Evolutionary conservation across 2,329 filamentous ascomycete genomes (phyloP), one percentile per base, ranked within the genome.

Genomic region (Nemania sp.): DNA sequence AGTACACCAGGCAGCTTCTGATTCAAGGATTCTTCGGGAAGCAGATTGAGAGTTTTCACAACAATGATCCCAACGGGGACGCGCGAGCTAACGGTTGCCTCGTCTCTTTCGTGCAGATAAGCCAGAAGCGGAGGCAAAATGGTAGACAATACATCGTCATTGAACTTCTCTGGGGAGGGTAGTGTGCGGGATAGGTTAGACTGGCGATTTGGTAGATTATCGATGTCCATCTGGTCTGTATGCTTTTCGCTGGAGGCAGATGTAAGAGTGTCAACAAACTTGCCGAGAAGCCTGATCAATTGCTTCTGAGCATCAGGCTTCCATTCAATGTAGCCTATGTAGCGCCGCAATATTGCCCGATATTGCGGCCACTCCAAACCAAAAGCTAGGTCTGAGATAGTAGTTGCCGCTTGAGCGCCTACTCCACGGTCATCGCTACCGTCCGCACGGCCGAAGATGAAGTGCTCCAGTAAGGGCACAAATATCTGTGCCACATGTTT

Each of bases 21-120:
- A 42, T 86, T 81, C 68, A 96, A 83, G 43, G 90, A 83, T 6
- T 86, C 78, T 42, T 83, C 76, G 0, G 94, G 89, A 20, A 99
- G 79, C 15, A 96, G 76, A 55, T 88, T 89, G 47, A 99, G 77
- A 14, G 97, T 80, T 71, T 96, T 96, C 56, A 96, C 88, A 37
- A 93, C 83, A 23, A 94, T 91, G 30, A 97, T 83, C 22, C 91
- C 92, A 5, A 96, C 88, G 1, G 93, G 92, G 28, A 97, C 88
- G 70, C 94, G 90, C 47, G 94, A 83, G 73, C 92, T 96, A 71
- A 99, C 93, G 44, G 91, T 92, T 1, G 91, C 86, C 69, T 99
- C 94, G 60, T 97, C 90, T 71, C 97, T 97, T 65, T 96, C 86
- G 64, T 97, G 92, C 23, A 97, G 81, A 68, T 96, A 94, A 40